These are phyloP conservation scores for Hansenula anomala DNA, from an alignment of 1,139 yeast species.

Conservation along the genomic window DNA sequence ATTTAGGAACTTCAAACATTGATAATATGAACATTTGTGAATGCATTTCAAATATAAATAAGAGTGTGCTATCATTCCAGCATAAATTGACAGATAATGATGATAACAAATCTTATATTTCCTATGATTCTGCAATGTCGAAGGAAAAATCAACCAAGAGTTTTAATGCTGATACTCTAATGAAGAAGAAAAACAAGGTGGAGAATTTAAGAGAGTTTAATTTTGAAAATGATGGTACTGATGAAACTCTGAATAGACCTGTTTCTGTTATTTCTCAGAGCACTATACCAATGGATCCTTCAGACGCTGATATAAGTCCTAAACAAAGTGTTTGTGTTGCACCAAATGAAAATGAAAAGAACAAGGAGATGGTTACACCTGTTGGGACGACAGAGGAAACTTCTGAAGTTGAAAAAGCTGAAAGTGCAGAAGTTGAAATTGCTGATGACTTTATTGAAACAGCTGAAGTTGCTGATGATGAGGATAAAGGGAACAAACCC, in stretches of 20 bases:
- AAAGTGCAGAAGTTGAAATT: too few relatives aligned
- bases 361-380: too few relatives aligned
- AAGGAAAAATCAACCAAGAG: slow-evolving; percentile 1
- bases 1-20: slow-evolving; percentile 16
- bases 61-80: slow-evolving; percentile 20
- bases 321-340: neutral
- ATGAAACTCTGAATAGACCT: slow-evolving; percentile 2
- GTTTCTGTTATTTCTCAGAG: slow-evolving; percentile 19
- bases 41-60: slow-evolving; percentile 21
- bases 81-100: slow-evolving; percentile 7
- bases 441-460: too few relatives aligned
- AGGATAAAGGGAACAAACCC: too few relatives aligned
- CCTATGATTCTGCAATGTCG: slow-evolving; percentile 17
- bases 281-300: slow-evolving; percentile 10
- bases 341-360: neutral
- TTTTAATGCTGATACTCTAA: neutral
- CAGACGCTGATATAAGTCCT: neutral
- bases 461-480: too few relatives aligned
- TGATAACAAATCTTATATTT: slow-evolving; percentile 15
- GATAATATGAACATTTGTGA: slow-evolving; percentile 24
- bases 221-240: slow-evolving; percentile 10
- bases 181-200: slow-evolving; percentile 13
- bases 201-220: slow-evolving; percentile 18
- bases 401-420: neutral
- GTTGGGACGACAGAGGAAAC: neutral